Conservation (phyloP, 1,284 basidiomycete species). For the Mycosarcoma maydis region DNA sequence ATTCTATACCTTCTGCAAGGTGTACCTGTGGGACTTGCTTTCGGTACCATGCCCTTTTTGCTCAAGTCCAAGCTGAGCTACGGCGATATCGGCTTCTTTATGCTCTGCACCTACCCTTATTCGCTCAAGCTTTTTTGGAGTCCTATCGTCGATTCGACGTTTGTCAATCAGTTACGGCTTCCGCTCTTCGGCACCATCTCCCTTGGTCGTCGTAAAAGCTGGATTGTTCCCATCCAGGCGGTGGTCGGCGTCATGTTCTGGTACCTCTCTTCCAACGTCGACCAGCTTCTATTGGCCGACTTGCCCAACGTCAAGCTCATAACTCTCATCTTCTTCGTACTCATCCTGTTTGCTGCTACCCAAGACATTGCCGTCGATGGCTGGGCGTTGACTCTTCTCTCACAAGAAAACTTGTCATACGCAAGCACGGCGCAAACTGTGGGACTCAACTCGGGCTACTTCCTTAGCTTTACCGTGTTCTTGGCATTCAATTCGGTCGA, state of each 20-base stretch:
- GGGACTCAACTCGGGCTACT: conserved; percentile 94
- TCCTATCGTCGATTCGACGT: conserved; percentile 94
- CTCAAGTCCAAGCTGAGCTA: conserved; percentile 93
- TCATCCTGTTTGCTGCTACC: conserved; percentile 92
- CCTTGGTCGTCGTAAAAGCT: conserved; percentile 90
- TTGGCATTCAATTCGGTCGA: conserved; percentile 94
- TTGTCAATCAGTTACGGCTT: conserved; percentile 72
- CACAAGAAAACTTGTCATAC: conserved; percentile 92
- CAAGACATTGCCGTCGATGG: conserved; percentile 99
- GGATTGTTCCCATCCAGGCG: conserved; percentile 97
- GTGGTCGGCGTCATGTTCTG: conserved; percentile 89
- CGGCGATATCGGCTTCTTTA: conserved; percentile 93
- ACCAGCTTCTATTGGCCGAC: conserved; percentile 83
- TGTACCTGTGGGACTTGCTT: conserved; percentile 81
- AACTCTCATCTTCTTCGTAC: conserved; percentile 85
- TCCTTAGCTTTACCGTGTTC: conserved; percentile 96
- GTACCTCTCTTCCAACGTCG: conserved; percentile 82
- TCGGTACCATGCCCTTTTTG: conserved; percentile 94
- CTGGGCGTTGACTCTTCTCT: conserved; percentile 96
- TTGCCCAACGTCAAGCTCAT: conserved; percentile 79
- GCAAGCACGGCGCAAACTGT: conserved; percentile 98
- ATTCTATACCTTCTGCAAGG: conserved; percentile 93
- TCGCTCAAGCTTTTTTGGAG: conserved; percentile 97
- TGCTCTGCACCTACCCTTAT: conserved; percentile 94
- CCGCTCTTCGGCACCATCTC: conserved; percentile 44